Conservation (phyloP, 2,329 filamentous ascomycete species). For the Emericellopsis atlantica region DNA sequence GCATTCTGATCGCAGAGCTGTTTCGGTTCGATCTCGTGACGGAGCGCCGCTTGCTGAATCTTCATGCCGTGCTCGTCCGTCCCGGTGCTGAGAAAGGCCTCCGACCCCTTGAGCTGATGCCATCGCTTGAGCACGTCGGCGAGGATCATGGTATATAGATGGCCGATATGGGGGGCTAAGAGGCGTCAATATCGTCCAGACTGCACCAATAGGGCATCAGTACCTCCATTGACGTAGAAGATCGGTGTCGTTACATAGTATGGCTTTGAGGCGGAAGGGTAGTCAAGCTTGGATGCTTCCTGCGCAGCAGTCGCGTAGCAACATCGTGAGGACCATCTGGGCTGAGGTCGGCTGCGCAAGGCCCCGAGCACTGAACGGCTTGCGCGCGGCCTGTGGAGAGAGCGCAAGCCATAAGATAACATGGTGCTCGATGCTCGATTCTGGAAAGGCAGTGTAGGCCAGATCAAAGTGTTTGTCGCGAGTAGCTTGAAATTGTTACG, state of each 20-base stretch:
- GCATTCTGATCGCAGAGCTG: slow-evolving; percentile 83
- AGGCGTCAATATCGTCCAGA: slow-evolving; percentile 1
- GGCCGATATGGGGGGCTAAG: slow-evolving; percentile 81
- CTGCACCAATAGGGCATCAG: not conserved
- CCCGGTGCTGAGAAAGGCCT: slow-evolving; percentile 71
- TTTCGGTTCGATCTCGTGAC: slow-evolving; percentile 59
- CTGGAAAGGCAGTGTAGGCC: too few relatives aligned
- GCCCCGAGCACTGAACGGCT: too few relatives aligned
- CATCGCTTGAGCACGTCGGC: slow-evolving; percentile 88
- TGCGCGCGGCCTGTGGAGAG: too few relatives aligned
- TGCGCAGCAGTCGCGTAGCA: too few relatives aligned
- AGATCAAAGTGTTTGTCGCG: too few relatives aligned
- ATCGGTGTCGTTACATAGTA: slow-evolving; percentile 96
- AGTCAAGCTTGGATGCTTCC: too few relatives aligned
- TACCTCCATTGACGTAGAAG: slow-evolving; percentile 96
- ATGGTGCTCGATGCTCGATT: too few relatives aligned
- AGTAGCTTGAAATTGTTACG: too few relatives aligned
- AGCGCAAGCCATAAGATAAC: too few relatives aligned
- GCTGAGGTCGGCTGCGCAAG: too few relatives aligned
- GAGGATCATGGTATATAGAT: slow-evolving; percentile 87
- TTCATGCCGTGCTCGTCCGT: slow-evolving; percentile 98
- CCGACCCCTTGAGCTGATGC: slow-evolving; percentile 61
- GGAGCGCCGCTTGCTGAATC: slow-evolving; percentile 74
- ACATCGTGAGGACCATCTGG: too few relatives aligned
- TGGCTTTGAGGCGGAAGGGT: slow-evolving; percentile 44